Evolutionary conservation across 2,329 filamentous ascomycete genomes (phyloP), one percentile per base, ranked within the genome.

Genomic region (Delphinella strobiligena): DNA sequence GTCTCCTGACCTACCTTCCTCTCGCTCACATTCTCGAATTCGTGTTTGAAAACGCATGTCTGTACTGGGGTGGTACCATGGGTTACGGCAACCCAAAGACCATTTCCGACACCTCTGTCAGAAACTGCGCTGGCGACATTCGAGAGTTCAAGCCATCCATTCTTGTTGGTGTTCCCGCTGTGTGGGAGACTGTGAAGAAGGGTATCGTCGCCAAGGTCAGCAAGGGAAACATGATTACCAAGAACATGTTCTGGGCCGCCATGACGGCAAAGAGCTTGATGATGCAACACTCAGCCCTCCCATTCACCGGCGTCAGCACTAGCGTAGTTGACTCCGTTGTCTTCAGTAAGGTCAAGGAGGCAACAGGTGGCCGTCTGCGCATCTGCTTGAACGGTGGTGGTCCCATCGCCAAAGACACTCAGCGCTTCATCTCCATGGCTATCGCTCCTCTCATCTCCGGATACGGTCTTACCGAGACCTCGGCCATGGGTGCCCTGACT

Each of bases 141-240:
- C 82, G 83, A 45, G 88, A 95, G 55, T 82, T 96, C 58, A 75
- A 74, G 51, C 91, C 91, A 1, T 93, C 87, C 2, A 74, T 95
- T 56, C 74, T 98, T 58, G 82, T 95, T 30, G 91, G 91, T 59
- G 91, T 98, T 3, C 91, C 91, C 2, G 88, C 93, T 43, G 82
- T 98, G 22, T 98, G 89, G 88, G 91, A 98, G 65, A 88, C 85
- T 1, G 82, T 98, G 53, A 89, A 87, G 69, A 98, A 98, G 70
- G 91, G 91, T 40, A 83, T 98, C 53, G 68, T 89, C 47, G 64
- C 68, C 52, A 86, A 87, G 61, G 79, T 96, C 44, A 80, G 83
- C 55, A 67, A 72, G 42, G 74, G 81, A 45, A 79, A 78, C 53
- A 61, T 72, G n/a, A 42, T 96, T 31, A 72, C 80, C 43, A 79